phyloP scores from a whole-genome alignment of 257 asterid genomes.

The Solanum clarkiae region DNA sequence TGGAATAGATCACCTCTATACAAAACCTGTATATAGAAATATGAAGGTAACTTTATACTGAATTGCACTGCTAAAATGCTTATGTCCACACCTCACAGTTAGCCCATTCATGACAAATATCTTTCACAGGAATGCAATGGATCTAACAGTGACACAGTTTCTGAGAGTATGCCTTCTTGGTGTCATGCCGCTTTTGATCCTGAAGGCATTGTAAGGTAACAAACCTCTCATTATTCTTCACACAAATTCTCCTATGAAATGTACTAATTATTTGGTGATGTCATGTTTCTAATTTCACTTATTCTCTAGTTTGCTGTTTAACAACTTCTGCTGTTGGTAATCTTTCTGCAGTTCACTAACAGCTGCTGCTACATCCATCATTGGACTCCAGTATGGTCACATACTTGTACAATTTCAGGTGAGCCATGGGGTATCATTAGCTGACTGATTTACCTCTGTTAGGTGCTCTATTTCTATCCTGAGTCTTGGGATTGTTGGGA shows the following conservation, averaged over 20 bases:
- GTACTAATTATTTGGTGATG: constrained; percentile 43
- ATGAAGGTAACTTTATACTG: constrained; percentile 38
- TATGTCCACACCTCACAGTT: not conserved
- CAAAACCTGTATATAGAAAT: constrained; percentile 65
- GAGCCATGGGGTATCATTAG: not conserved
- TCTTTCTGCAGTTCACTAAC: constrained; percentile 51
- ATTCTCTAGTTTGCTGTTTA: not conserved
- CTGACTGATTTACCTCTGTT: not conserved
- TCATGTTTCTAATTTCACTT: constrained; percentile 27
- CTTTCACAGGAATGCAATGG: constrained; percentile 48
- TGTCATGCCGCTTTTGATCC: constrained; percentile 88
- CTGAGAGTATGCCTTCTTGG: constrained; percentile 53
- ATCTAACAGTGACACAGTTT: constrained; percentile 28
- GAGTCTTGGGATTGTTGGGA: not conserved
- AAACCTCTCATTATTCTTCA: not conserved
- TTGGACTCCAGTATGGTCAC: constrained; percentile 88
- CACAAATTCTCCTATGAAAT: not conserved
- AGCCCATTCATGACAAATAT: not conserved
- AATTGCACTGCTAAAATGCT: not conserved
- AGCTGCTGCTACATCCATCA: constrained; percentile 61
- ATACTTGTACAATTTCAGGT: constrained; percentile 60
- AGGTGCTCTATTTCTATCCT: not conserved
- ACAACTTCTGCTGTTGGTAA: not conserved
- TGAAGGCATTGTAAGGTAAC: constrained; percentile 84
- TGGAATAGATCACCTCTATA: constrained; percentile 61